phyloP scores from a whole-genome alignment of 495 filamentous ascomycete genomes.

The Talaromyces adpressus region DNA sequence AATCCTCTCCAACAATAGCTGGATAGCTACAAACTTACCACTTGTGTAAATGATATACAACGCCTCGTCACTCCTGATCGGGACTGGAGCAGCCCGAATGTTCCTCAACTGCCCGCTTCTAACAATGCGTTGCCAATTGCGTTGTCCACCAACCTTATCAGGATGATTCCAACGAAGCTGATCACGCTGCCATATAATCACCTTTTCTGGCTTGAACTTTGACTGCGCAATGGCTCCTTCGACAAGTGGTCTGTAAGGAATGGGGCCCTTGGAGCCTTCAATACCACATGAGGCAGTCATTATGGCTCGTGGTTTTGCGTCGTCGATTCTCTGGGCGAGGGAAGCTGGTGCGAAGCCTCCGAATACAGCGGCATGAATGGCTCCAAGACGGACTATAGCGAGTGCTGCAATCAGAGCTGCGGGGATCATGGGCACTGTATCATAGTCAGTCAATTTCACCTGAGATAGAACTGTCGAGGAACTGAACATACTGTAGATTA shows the following conservation, averaged over 20 bases:
- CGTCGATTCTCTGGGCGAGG: slow-evolving; percentile 83
- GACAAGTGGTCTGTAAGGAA: slow-evolving; percentile 64
- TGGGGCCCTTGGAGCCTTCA: slow-evolving; percentile 72
- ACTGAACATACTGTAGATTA: slow-evolving; percentile 70
- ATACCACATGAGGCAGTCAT: slow-evolving; percentile 91
- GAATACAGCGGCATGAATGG: slow-evolving; percentile 88
- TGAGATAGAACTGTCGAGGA: no score
- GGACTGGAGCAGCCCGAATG: slow-evolving; percentile 61
- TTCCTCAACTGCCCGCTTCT: slow-evolving; percentile 58
- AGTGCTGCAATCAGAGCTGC: slow-evolving; percentile 78
- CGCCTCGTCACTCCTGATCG: slow-evolving; percentile 67
- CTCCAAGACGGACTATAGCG: slow-evolving; percentile 73
- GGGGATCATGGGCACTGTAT: slow-evolving; percentile 89
- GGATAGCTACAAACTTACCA: slow-evolving; percentile 28
- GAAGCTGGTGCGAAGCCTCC: slow-evolving; percentile 80
- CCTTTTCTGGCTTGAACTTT: slow-evolving; percentile 54
- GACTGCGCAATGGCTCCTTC: slow-evolving; percentile 56
- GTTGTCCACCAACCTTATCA: slow-evolving; percentile 55
- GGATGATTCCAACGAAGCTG: slow-evolving; percentile 66
- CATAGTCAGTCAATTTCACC: neutral
- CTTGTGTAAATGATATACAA: slow-evolving; percentile 90
- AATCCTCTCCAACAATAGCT: neutral
- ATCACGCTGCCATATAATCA: slow-evolving; percentile 74
- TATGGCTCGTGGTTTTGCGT: slow-evolving; percentile 64
- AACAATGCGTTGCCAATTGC: slow-evolving; percentile 73